Base-by-base conservation (phyloP, 2,329 filamentous ascomycete species). In the Xylaria digitata region DNA sequence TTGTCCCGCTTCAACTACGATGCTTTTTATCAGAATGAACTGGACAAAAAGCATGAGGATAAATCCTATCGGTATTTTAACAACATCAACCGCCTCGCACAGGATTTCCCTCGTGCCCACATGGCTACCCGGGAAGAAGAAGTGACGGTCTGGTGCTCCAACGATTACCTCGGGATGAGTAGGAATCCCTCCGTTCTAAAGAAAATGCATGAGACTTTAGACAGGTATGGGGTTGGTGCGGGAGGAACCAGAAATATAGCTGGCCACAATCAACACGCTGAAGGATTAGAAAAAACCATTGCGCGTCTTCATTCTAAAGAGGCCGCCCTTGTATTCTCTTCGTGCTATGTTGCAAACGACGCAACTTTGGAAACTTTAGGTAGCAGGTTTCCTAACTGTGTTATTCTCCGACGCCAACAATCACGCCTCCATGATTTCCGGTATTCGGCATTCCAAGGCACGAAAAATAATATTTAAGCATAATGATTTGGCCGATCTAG, bases 41-140 rank as follows among this genome's bases (percentile, higher is more conserved):
- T 99, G 73, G 93, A 97, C 75, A 97, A 97, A 87, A 99, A 99
- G 84, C 96, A 97, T 87, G 94, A 97, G 86, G 96, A 99, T 86
- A 97, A 97, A 84, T 97, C 94, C 58, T 99, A 99, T 84, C 93
- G 96, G 78, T 98, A 98, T 84, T 99, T 99, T 86, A 99, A 99
- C 87, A 99, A 98, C 85, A 98, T 99, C 89, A 99, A 99, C 79
- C 94, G 96, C 30, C 86, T 99, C 66, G 96, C 96, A 71, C 92
- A 95, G 83, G 93, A 97, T 70, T 99, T 99, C 71, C 96, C 96
- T 34, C 92, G 92, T 70, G 96, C 96, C 48, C 96, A 99, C 80
- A 96, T 59, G 56, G 87, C 92, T 17, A 89, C 86, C 64, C 87
- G 88, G 76, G 90, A 95, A 65, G 93, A 97, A 71, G 89, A 89